Conservation (phyloP, 768 basidiomycete genomes). For the Amanita subjunquillea region DNA sequence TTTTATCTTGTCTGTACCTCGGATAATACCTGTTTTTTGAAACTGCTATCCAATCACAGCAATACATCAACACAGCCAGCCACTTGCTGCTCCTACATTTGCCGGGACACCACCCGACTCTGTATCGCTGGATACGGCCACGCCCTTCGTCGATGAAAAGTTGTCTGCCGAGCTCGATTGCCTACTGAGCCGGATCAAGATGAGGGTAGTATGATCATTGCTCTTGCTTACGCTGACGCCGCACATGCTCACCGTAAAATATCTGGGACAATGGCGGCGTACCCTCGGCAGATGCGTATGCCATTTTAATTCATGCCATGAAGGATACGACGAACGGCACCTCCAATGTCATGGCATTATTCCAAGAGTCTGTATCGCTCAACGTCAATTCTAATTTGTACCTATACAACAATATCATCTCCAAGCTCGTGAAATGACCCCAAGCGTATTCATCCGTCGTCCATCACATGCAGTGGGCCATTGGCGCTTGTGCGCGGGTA, state of each 20-base stretch:
- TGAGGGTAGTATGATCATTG: conserved; percentile 92
- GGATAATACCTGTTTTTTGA: no score
- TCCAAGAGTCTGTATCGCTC: conserved; percentile 61
- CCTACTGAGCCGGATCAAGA: conserved; percentile 28
- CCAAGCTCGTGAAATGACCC: conserved; percentile 87
- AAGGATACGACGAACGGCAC: conserved; percentile 97
- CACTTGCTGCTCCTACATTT: not conserved
- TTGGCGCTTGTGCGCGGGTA: conserved; percentile 88
- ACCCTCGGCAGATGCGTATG: conserved; percentile 87
- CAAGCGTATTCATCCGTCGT: conserved; percentile 51
- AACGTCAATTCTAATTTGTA: conserved; percentile 75
- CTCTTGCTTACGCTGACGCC: conserved; percentile 65
- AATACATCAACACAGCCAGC: no score
- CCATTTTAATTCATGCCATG: conserved; percentile 74
- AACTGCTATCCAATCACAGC: no score
- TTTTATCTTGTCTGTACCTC: no score
- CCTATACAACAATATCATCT: conserved; percentile 96
- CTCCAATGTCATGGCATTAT: conserved; percentile 75
- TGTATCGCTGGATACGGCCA: not conserved
- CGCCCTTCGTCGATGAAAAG: not conserved
- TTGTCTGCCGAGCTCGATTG: not conserved
- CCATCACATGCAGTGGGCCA: conserved; percentile 95
- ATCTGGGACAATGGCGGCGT: conserved; percentile 74
- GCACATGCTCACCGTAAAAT: conserved; percentile 76
- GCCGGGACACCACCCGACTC: not conserved